Evolutionary conservation across 352 stramenopile genomes (phyloP), one percentile per base, ranked within the genome.

Genomic region (Phytopythium montanum): DNA sequence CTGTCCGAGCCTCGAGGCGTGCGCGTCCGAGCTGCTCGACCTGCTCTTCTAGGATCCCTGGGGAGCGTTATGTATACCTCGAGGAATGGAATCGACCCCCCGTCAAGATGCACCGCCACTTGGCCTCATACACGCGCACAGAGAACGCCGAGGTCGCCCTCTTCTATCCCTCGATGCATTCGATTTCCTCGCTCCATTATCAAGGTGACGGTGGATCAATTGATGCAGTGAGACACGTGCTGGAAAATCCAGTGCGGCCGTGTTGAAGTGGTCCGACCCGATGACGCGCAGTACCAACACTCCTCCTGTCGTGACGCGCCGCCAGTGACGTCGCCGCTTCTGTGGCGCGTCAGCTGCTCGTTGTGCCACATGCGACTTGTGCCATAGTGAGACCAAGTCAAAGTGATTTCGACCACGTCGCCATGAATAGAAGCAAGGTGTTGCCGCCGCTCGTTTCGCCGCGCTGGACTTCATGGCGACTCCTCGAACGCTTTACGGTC

Each of bases 21-120:
- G 78, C 49, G 80, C 76, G 38, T 80, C 76, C 33, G 79, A 81
- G 54, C 68, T 90, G 33, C 73, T 88, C 60, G 80, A 90, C 23
- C 63, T 90, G 62, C 75, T 90, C 38, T 88, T 85, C 56, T 82
- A 34, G 29, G 58, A 75, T 29, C 0, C 3, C 16, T 9, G 16
- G n/a, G 38, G 38, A 19, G 18, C 4, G 16, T 21, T 21, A 45
- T 45, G 16, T 45, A 21, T 45, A 19, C 1, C 16, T 14, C 10
- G 38, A 45, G 29, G 29, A 9, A 25, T 45, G 16, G 16, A 45
- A 45, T 45, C 23, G 38, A 45, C 23, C 38, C 3, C n/a, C n/a
- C n/a, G n/a, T n/a, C 16, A 45, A 45, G 23, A 25, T 25, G 3
- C 16, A 25, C 16, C 2, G n/a, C 18, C 18, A 42, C 12, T 21